phyloP scores from a whole-genome alignment of 305 asterid species.

The Lippia alba region DNA sequence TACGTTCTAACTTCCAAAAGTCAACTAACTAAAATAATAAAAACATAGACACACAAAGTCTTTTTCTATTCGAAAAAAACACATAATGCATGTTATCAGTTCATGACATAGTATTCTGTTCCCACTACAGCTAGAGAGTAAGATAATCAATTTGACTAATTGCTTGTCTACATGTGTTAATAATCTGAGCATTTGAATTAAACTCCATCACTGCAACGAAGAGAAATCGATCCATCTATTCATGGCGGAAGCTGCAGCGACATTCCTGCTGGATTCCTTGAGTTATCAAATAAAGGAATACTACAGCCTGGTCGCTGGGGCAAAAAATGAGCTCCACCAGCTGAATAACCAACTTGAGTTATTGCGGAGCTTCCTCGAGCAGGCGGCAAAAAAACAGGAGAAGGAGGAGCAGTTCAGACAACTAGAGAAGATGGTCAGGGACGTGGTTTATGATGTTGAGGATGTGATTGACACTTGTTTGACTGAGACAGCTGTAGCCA shows the following conservation, averaged over 20 bases:
- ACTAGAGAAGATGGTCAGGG: slow-evolving; percentile 36
- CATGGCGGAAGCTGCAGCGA: slow-evolving; percentile 42
- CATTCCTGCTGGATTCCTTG: slow-evolving; percentile 40
- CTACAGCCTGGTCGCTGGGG: slow-evolving; percentile 28
- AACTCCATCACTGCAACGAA: too few relatives aligned
- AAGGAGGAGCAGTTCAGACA: slow-evolving; percentile 27
- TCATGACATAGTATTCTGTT: too few relatives aligned
- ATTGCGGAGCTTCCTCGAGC: slow-evolving; percentile 39
- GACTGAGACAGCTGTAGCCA: slow-evolving; percentile 22
- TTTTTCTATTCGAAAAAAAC: too few relatives aligned
- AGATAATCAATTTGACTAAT: too few relatives aligned
- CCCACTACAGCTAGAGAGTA: too few relatives aligned
- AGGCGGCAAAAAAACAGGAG: neutral
- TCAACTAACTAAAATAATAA: too few relatives aligned
- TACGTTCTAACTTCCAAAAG: too few relatives aligned
- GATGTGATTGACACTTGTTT: slow-evolving; percentile 45
- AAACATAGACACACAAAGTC: too few relatives aligned
- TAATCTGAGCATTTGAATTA: too few relatives aligned
- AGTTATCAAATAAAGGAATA: slow-evolving; percentile 23
- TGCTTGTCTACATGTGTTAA: too few relatives aligned
- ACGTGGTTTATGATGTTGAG: slow-evolving; percentile 43
- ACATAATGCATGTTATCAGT: too few relatives aligned
- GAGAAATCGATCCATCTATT: neutral
- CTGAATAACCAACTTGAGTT: slow-evolving; percentile 23
- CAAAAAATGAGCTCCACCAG: slow-evolving; percentile 29